Evolutionary conservation across 164 flowering plant genomes (phyloP), one percentile per base, ranked within the genome.

Genomic region (Annona squamosa): DNA sequence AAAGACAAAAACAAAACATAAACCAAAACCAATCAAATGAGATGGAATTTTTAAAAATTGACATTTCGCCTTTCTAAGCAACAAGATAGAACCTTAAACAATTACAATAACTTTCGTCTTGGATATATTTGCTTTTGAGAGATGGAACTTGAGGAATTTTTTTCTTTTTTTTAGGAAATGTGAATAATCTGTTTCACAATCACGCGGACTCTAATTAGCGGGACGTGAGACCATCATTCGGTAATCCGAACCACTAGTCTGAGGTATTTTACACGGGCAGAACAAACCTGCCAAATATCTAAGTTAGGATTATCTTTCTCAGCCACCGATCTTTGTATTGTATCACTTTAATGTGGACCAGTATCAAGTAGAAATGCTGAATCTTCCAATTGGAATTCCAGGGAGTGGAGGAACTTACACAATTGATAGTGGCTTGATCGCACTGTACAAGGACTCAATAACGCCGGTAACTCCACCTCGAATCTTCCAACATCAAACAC

Each of bases 381-480:
- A 66, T 44, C 46, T 43, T 17, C 41, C 48, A 45, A 69, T 65
- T 19, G 68, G 26, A 56, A 63, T 12, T 64, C 59, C 46, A 46
- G 13, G 10, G 17, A 46, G 43, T 18, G 7, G 48, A 37, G 41
- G 37, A 52, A 77, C 87, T 82, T 76, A 93, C 97, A 93, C 57
- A n/a, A 90, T 88, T 10, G 67, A 5, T 7, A 91, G 78, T 13
- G 98, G 98, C 81, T 88, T 94, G 44, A 88, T 77, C 63, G 80
- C 90, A 46, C 90, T 91, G 66, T 87, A 87, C n/a, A 94, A 63
- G 0, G 98, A 86, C 72, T 94, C 98, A 13, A 94, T 84, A 17
- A 91, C 89, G 52, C 98, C 98, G 0, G 94, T 90, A 18, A 97
- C 82, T 59, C 98, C 98, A 73, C 97, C 91, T 6, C 91, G 93